Evolutionary conservation across 202 grass and related monocot species (phyloP), one percentile per base, ranked within the genome.

Genomic region (Elaeis oleifera): DNA sequence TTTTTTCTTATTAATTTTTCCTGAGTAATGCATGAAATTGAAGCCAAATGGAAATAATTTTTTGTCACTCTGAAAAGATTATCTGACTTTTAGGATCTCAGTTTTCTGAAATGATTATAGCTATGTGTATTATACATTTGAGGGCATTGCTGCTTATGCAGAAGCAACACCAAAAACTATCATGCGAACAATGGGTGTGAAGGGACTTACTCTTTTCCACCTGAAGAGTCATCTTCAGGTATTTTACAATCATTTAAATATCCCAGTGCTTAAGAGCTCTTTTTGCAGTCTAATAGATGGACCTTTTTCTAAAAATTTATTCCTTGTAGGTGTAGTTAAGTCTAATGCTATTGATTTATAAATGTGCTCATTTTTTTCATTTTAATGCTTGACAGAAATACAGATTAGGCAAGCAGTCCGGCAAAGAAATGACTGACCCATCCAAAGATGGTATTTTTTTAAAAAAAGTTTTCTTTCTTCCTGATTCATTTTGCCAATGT

Each of bases 141-240:
- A 71, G 32, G 62, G 27, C 18, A 63, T 55, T 58, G 49, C 23
- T 59, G 61, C 36, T 57, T 52, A 36, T 79, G 62, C 73, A 95
- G 90, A 95, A 89, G 85, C 90, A 60, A 95, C 90, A 16, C 90
- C 90, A 3, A 95, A 95, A 73, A 95, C 90, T 70, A 89, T 95
- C 69, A 89, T 95, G 71, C 84, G 90, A 55, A 19, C 53, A 55
- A 55, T 55, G 53, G 53, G 53, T 1, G 53, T 55, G 20, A 55
- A 55, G 53, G 53, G 53, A 17, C 53, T 55, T 22, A 55, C 53
- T 19, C 53, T 55, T 55, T 55, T 55, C 20, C 53, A 55, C 53
- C 20, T 55, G 53, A 55, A 55, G 18, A 55, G 53, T 55, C 53
- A 55, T 55, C 53, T 55, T 55, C 53, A 55, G 53, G 53, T 55